These are phyloP conservation scores for Mycena capillaripes DNA, from an alignment of 768 basidiomycete genomes.

Conservation along the genomic window DNA sequence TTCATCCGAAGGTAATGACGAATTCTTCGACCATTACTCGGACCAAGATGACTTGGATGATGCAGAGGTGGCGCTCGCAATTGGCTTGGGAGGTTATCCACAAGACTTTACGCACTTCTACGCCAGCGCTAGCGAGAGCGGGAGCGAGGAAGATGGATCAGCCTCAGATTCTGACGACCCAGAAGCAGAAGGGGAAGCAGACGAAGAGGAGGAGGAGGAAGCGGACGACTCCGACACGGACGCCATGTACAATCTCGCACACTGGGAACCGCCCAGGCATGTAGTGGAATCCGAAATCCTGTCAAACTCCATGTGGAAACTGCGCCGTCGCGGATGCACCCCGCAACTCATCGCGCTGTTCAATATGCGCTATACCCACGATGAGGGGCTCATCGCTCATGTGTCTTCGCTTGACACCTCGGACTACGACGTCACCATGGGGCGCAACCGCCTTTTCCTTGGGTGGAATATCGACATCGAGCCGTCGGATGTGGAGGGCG, in stretches of 20 bases:
- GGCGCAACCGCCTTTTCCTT: slow-evolving; percentile 65
- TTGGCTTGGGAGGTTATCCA: slow-evolving; percentile 20
- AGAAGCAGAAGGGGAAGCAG: slow-evolving; percentile 35
- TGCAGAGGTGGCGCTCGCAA: slow-evolving; percentile 30
- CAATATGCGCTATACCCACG: slow-evolving; percentile 67
- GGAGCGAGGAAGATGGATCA: slow-evolving; percentile 32
- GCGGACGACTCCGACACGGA: slow-evolving; percentile 41
- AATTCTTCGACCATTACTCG: slow-evolving; percentile 49
- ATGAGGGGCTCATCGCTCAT: slow-evolving; percentile 65
- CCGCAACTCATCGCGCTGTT: slow-evolving; percentile 69
- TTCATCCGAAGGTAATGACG: slow-evolving; percentile 49
- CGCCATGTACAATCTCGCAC: slow-evolving; percentile 56
- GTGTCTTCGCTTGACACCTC: slow-evolving; percentile 51
- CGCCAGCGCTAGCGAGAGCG: slow-evolving; percentile 33
- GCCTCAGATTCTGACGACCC: slow-evolving; percentile 29
- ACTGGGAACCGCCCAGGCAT: slow-evolving; percentile 71
- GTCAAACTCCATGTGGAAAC: slow-evolving; percentile 40
- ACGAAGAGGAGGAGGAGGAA: slow-evolving; percentile 24
- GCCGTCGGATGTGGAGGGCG: slow-evolving; percentile 58
- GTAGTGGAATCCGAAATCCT: slow-evolving; percentile 45
- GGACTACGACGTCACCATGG: slow-evolving; percentile 40
- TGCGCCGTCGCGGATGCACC: slow-evolving; percentile 74
- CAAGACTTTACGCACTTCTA: slow-evolving; percentile 19
- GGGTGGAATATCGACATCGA: slow-evolving; percentile 73
- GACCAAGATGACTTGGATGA: slow-evolving; percentile 55